Conservation (phyloP, 768 basidiomycete genomes). For the Amanita rubescens region DNA sequence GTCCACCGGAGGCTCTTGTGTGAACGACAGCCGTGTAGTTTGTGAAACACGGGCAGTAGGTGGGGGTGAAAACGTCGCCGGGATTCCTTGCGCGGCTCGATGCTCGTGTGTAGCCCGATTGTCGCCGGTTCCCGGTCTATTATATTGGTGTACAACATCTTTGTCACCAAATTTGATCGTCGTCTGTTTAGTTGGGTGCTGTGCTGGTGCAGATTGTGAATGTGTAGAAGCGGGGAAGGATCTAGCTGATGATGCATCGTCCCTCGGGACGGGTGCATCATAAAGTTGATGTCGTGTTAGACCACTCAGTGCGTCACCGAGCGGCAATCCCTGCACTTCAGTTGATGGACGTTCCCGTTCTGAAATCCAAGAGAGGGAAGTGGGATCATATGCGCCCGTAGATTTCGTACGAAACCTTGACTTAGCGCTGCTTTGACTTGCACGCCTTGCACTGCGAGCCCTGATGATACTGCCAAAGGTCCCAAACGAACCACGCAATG, state of each 20-base stretch:
- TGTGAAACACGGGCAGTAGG: constrained; percentile 8
- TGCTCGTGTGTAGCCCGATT: constrained; percentile 42
- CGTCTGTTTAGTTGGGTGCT: constrained; percentile 33
- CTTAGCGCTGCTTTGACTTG: constrained; percentile 39
- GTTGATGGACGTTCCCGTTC: background rate
- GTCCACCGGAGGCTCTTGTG: constrained; percentile 3
- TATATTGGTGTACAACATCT: constrained; percentile 73
- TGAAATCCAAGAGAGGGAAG: constrained; percentile 13
- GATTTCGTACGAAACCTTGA: constrained; percentile 27
- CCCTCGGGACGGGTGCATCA: constrained; percentile 71
- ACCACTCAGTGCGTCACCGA: constrained; percentile 34
- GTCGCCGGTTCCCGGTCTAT: constrained; percentile 43
- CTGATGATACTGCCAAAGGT: constrained; percentile 87
- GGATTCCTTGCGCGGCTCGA: constrained; percentile 31
- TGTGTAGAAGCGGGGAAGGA: constrained; percentile 23
- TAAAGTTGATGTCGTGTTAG: constrained; percentile 80
- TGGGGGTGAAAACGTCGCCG: constrained; percentile 14
- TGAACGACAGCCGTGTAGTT: too few relatives aligned
- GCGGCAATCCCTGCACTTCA: constrained; percentile 2
- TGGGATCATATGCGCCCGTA: constrained; percentile 30
- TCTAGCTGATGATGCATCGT: constrained; percentile 31
- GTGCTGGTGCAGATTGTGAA: constrained; percentile 10
- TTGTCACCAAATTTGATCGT: constrained; percentile 74
- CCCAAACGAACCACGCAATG: constrained; percentile 87
- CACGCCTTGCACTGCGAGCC: constrained; percentile 45